These are phyloP conservation scores for Amoeboradix gromovi DNA, from an alignment of 371 early-diverging fungal species.

Conservation along the genomic window DNA sequence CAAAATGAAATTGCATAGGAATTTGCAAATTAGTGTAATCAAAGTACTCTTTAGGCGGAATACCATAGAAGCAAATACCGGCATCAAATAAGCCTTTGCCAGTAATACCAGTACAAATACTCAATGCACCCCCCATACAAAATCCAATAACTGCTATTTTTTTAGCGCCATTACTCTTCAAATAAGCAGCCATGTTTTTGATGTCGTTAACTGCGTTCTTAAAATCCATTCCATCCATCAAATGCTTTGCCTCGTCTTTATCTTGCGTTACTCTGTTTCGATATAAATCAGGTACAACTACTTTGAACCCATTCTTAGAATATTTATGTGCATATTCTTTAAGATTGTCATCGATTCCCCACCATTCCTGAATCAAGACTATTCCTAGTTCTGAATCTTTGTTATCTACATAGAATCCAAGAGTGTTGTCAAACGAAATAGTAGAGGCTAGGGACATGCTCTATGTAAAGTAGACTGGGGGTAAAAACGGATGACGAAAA, in stretches of 20 bases:
- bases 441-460: too few species aligned
- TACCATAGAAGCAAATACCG: slow-evolving; percentile 20
- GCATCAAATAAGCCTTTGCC: slow-evolving; percentile 10
- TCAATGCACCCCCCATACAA: slow-evolving; percentile 25
- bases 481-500: too few species aligned
- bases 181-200: slow-evolving; percentile 7
- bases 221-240: slow-evolving; percentile 23
- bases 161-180: slow-evolving; percentile 8
- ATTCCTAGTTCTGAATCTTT: neutral
- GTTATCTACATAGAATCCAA: neutral
- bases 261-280: slow-evolving; percentile 10
- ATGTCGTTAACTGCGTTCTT: slow-evolving; percentile 14
- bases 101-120: slow-evolving; percentile 15
- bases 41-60: slow-evolving; percentile 12
- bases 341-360: slow-evolving; percentile 10
- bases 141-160: slow-evolving; percentile 14
- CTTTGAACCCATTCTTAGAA: slow-evolving; percentile 4
- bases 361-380: slow-evolving; percentile 9
- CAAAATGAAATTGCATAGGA: slow-evolving; percentile 22
- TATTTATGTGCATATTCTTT: slow-evolving; percentile 5
- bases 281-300: slow-evolving; percentile 10
- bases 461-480: too few species aligned
- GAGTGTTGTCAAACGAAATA: neutral
- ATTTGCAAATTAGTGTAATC: slow-evolving; percentile 15
- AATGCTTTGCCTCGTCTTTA: slow-evolving; percentile 20